Evolutionary conservation across 73 alveolate genomes (phyloP), one percentile per base, ranked within the genome.

Genomic region (Uronychia setigera): DNA sequence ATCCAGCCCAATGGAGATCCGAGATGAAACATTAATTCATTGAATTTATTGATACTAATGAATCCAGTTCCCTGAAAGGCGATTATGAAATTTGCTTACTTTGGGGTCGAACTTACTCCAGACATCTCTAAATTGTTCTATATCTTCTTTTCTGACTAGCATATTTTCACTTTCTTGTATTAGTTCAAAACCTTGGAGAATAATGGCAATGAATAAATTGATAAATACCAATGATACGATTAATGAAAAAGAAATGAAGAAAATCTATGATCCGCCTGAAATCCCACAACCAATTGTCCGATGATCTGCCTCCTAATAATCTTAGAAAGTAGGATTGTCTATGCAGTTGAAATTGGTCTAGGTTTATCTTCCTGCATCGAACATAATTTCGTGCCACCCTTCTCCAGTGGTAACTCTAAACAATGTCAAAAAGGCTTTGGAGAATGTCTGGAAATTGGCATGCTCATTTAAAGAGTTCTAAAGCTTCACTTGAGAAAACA

Each of bases 371-470:
- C 91, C 99, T 94, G 92, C n/a, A n/a, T n/a, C n/a, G n/a, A n/a
- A n/a, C n/a, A n/a, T n/a, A n/a, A n/a, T n/a, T n/a, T n/a, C n/a
- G n/a, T n/a, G n/a, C 98, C 99, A 97, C 80, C 87, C 80, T 81
- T 97, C 99, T 30, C 99, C 99, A 35, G 99, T 97, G 13, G 93
- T 32, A 31, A 81, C 33, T 58, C 87, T 74, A 74, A 87, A 87
- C 35, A 91, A 77, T 26, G 93, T 81, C 28, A 87, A 81, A 59
- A 87, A 80, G 29, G 93, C 91, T 58, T 59, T 76, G 32, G 86
- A 88, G 77, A 91, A 91, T 19, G 89, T 79, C 60, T 85, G 57
- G 74, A 91, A 91, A 78, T 91, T 87, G 9, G 79, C 79, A 67
- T n/a, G 85, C 58, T 85, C 27, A 74, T 28, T 80, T 76, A 78